Evolutionary conservation across 495 filamentous ascomycete genomes (phyloP), one percentile per base, ranked within the genome.

Genomic region (Hypoxylon lenormandii): DNA sequence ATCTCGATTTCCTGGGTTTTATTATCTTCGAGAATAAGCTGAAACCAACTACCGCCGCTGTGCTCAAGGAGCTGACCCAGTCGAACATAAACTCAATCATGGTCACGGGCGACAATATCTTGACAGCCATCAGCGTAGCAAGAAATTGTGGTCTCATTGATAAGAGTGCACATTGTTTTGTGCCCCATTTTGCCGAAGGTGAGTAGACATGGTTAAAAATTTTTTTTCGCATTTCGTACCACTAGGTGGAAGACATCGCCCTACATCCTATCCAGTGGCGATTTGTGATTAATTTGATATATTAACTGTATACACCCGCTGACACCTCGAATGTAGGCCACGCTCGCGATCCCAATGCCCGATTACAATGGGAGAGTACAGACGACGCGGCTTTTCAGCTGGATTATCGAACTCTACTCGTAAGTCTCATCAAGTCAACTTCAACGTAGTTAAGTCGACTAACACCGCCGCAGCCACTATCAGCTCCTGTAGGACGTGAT

Each of bases 21-120:
- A 98, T 98, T 70, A 89, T 99, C 30, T 99, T 99, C 74, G 94
- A 99, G 77, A 99, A 99, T 73, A 99, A 98, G 80, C 77, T 99
- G 65, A 99, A 99, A 77, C 87, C 90, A 16, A 90, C 84, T 33
- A 97, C 93, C 4, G 80, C 90, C 3, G 80, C 81, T 2, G 89
- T 96, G 26, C 88, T 99, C 45, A 81, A 90, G 37, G 92, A 97
- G 76, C 86, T 99, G n/a, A 86, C 86, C 11, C 80, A 89, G 46
- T 94, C 96, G 10, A 90, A 89, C 22, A 97, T 99, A 66, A 89
- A 92, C 22, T 91, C 90, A 33, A 87, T 97, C 55, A 99, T 99
- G 96, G 96, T 95, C 66, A 99, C 96, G 0, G 96, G 96, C 50
- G 96, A 99, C 80, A 99, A 99, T 62, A 98, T 99, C 60, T 83